phyloP scores from a whole-genome alignment of 768 basidiomycete genomes.

The Leucocoprinus leucothites region DNA sequence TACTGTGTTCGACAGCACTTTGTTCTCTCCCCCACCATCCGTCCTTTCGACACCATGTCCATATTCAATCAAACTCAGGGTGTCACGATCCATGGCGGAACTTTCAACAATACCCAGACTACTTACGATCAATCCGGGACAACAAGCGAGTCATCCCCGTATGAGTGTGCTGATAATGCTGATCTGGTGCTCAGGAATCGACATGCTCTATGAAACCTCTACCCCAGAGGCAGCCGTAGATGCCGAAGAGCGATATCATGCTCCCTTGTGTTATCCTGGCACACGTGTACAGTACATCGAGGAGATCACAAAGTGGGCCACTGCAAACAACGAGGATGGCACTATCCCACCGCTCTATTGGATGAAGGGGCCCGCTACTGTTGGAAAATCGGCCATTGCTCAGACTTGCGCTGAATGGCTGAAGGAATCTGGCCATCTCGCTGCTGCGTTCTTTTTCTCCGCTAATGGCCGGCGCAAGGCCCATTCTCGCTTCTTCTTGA shows the following conservation, averaged over 20 bases:
- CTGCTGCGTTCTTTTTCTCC: conserved; percentile 6
- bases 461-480: neutral
- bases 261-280: too few relatives aligned
- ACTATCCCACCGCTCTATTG: too few relatives aligned
- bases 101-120: too few relatives aligned
- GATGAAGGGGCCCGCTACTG: conserved; percentile 3
- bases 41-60: neutral
- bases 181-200: neutral
- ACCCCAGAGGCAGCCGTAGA: too few relatives aligned
- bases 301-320: neutral
- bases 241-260: neutral
- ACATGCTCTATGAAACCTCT: too few relatives aligned
- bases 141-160: too few relatives aligned
- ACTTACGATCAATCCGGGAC: too few relatives aligned
- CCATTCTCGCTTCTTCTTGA: neutral
- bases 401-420: conserved; percentile 2
- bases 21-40: too few relatives aligned
- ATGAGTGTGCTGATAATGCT: too few relatives aligned
- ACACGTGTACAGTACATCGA: neutral
- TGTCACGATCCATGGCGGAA: neutral
- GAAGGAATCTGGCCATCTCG: neutral
- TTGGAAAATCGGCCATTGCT: too few relatives aligned
- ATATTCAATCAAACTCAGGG: neutral
- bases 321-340: neutral
- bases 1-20: too few relatives aligned